Evolutionary conservation across 306 rosid genomes (phyloP), one percentile per base, ranked within the genome.

Genomic region (Castanea mollissima): DNA sequence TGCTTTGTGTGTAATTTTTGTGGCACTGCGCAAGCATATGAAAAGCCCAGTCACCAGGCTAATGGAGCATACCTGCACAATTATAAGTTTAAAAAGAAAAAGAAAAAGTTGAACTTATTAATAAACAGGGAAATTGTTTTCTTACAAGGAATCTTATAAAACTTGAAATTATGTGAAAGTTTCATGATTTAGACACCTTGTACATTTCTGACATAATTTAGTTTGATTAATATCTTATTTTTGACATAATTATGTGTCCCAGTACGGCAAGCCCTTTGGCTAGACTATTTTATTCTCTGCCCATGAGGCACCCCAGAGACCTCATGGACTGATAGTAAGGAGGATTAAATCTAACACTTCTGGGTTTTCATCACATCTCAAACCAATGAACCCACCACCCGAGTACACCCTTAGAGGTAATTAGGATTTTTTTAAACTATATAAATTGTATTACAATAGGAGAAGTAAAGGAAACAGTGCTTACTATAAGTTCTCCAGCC

Each of bases 401-500:
- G 3, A 41, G 46, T 41, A 41, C 12, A 41, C 46, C 12, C 46
- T 41, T 41, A 41, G 46, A 41, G 46, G 12, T 8, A 41, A 8
- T 8, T 6, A 1, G 4, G 5, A 32, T n/a, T 14, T 23, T 34
- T 38, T 69, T 69, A 18, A 69, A 32, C 52, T 34, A 69, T 21
- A 12, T 35, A 23, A 19, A 41, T 54, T 58, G 49, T 60, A 69
- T 74, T 62, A 73, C 34, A n/a, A 10, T 63, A 55, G 55, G 51
- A 41, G 27, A 44, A 76, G 55, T 19, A 55, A 5, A 15, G 77
- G 27, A 31, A 77, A 71, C 41, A 67, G 67, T 16, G 52, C 78
- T 84, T 89, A 92, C 99, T 81, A 89, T 90, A 41, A 95, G 97
- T 76, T 95, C 96, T 56, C 99, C 99, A 6, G 94, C 92, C 81